Conservation (phyloP, 2,329 filamentous ascomycete genomes). For the Hymenotorrendiella dingleyae region DNA sequence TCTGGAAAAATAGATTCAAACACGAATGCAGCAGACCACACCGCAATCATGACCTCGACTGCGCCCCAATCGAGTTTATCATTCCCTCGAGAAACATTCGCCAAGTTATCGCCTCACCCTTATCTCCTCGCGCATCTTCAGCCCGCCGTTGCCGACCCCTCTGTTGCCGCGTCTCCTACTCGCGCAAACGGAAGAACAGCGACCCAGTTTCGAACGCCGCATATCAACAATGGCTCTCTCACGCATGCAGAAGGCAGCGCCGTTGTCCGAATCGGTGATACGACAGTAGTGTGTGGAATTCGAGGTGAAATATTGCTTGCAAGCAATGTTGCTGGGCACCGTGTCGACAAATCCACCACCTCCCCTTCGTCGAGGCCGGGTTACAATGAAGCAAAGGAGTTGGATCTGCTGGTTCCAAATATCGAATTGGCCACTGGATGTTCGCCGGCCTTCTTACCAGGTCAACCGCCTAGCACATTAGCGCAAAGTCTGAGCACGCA, state of each 20-base stretch:
- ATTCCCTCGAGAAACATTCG: slow-evolving; percentile 66
- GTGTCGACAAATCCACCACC: slow-evolving; percentile 35
- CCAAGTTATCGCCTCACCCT: slow-evolving; percentile 81
- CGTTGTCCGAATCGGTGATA: slow-evolving; percentile 82
- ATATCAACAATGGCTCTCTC: slow-evolving; percentile 75
- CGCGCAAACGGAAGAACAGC: slow-evolving; percentile 79
- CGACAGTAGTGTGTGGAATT: slow-evolving; percentile 90
- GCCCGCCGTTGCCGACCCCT: too few species aligned
- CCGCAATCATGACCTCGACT: slow-evolving; percentile 15
- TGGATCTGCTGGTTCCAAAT: slow-evolving; percentile 83
- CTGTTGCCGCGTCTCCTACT: slow-evolving; percentile 46
- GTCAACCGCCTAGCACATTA: slow-evolving; percentile 69
- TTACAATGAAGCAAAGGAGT: slow-evolving; percentile 45
- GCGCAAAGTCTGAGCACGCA: slow-evolving; percentile 80
- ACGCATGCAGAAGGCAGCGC: slow-evolving; percentile 88
- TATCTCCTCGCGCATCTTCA: slow-evolving; percentile 87
- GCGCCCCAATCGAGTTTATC: slow-evolving; percentile 25
- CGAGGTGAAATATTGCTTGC: slow-evolving; percentile 77
- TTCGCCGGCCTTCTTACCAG: slow-evolving; percentile 78
- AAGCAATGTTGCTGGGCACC: slow-evolving; percentile 64
- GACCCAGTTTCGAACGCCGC: slow-evolving; percentile 62
- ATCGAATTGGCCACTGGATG: slow-evolving; percentile 88
- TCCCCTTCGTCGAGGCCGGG: slow-evolving; percentile 30
- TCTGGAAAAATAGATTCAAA: too few species aligned
- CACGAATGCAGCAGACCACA: background rate